Evolutionary conservation across 306 rosid species (phyloP), one percentile per base, ranked within the genome.

Genomic region (Bauhinia variegata): DNA sequence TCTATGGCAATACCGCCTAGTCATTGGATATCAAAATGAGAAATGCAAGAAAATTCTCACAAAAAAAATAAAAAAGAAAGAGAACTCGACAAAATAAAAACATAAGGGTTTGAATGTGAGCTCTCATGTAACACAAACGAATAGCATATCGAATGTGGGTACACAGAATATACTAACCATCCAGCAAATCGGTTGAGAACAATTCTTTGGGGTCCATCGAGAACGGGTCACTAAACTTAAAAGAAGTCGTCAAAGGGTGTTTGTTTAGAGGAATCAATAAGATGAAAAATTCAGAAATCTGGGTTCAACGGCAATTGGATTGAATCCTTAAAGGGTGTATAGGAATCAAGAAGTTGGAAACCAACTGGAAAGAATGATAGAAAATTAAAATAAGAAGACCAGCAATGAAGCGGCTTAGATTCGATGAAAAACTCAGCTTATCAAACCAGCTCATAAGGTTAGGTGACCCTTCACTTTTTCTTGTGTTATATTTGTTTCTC

Each of bases 371-470:
- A 4, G 88, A 84, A 78, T 84, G 81, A 8, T 83, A 84, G 11
- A 84, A 82, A 10, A 80, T 84, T 23, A 84, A 58, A 15, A 84
- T 66, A 41, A 84, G 71, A 30, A 84, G 72, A 77, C 88, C 88
- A 37, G 85, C 88, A 80, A 77, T 75, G 77, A 80, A 84, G 85
- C 85, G 88, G 88, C 88, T 80, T 0, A 84, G 54, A 47, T 75
- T 72, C 31, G 88, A 68, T 16, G 85, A 84, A 50, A 72, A 80
- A 61, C 83, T 38, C 4, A 74, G 63, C 19, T 77, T 80, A 32
- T 84, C 81, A 60, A 74, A 78, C 65, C 64, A 62, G 74, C 77
- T 84, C 88, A 84, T 84, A 75, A 78, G 82, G 68, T n/a, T n/a
- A n/a, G n/a, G n/a, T n/a, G n/a, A 23, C 28, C 28, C 28, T 23